These are phyloP conservation scores for Anthracocystis walkeri DNA, from an alignment of 1,284 basidiomycete species.

Conservation along the genomic window DNA sequence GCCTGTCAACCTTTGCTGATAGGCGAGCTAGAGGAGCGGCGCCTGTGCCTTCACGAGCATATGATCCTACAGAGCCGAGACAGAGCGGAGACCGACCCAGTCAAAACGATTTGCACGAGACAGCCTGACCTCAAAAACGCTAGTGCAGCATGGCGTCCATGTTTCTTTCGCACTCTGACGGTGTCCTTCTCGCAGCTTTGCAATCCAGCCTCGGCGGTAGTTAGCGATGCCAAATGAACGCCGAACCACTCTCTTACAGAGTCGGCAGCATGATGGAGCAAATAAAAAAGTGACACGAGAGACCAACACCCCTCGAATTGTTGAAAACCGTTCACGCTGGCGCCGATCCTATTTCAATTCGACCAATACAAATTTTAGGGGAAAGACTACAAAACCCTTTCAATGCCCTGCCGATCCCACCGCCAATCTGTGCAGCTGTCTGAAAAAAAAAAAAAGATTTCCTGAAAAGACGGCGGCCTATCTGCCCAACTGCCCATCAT, in stretches of 20 bases:
- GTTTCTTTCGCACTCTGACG: background rate
- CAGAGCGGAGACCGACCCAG: too few species aligned
- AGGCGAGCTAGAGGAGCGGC: too few species aligned
- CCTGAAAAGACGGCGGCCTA: too few species aligned
- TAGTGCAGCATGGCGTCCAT: background rate
- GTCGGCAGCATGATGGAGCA: background rate
- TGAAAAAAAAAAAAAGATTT: too few species aligned
- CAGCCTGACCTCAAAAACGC: too few species aligned
- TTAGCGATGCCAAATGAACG: background rate
- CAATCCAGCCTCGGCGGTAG: background rate
- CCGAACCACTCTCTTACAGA: background rate
- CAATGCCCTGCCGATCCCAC: conserved; percentile 8
- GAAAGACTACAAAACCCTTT: background rate
- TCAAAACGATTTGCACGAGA: too few species aligned
- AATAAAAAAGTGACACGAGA: conserved; percentile 8
- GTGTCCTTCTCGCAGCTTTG: background rate
- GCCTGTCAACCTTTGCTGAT: too few species aligned
- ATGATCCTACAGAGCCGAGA: too few species aligned
- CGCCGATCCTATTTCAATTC: conserved; percentile 12
- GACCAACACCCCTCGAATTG: conserved; percentile 9
- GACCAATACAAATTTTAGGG: background rate
- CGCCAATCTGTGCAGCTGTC: conserved; percentile 18
- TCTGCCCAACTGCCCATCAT: too few species aligned
- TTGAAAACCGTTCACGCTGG: conserved; percentile 3
- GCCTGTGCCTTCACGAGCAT: too few species aligned